Percentiles rank a stretch among this genome's conserved stretches.
phyloP scores from a whole-genome alignment of 495 filamentous ascomycete species.

The Penicillium lividum region DNA sequence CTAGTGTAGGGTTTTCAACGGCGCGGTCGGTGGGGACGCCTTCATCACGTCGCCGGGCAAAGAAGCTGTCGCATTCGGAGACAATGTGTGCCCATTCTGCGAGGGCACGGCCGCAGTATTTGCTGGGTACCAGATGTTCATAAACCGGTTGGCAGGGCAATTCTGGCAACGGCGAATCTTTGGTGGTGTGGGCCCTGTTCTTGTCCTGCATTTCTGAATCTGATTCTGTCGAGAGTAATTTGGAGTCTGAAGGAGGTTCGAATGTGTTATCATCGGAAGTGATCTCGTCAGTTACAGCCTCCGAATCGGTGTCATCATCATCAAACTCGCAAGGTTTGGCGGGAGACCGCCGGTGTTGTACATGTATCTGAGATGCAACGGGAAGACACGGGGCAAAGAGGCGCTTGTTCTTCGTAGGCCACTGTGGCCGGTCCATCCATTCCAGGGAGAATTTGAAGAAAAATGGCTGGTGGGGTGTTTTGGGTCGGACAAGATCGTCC shows the following conservation, averaged over 20 bases:
- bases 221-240: slow-evolving; percentile 1
- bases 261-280: slow-evolving; percentile 1
- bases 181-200: slow-evolving; percentile 18
- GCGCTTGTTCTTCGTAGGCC: slow-evolving; percentile 55
- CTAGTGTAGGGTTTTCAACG: slow-evolving; percentile 85
- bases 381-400: slow-evolving; percentile 78
- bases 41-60: slow-evolving; percentile 81
- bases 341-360: slow-evolving; percentile 38
- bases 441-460: slow-evolving; percentile 81
- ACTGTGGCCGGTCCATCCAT: slow-evolving; percentile 62
- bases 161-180: slow-evolving; percentile 26
- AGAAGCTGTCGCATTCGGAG: slow-evolving; percentile 87
- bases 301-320: slow-evolving; percentile 24
- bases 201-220: slow-evolving; percentile 12
- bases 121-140: slow-evolving; percentile 48
- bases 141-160: slow-evolving; percentile 22
- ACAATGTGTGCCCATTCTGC: slow-evolving; percentile 90
- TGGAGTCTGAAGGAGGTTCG: not conserved
- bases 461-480: slow-evolving; percentile 57
- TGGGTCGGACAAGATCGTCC: slow-evolving; percentile 35
- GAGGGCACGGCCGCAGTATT: slow-evolving; percentile 83
- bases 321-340: slow-evolving; percentile 30
- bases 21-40: slow-evolving; percentile 72
- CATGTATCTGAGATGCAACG: slow-evolving; percentile 57
- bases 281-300: slow-evolving; percentile 1